Percentiles rank a stretch among this genome's conserved stretches.
Conservation (phyloP, 768 basidiomycete genomes). For the Clitopilus passeckerianus region DNA sequence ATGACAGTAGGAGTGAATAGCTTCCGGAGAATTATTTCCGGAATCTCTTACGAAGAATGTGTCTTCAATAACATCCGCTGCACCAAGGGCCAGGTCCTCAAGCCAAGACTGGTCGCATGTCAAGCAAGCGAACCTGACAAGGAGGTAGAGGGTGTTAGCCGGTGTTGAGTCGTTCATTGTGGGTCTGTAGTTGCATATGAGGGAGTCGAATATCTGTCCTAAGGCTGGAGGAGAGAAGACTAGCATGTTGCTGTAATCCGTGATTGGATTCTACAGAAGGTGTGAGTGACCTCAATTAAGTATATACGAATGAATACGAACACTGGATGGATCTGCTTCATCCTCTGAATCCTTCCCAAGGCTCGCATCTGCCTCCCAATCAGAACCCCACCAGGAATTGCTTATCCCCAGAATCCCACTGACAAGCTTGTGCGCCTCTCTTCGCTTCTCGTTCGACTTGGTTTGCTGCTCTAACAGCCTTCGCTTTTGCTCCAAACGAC, state of each 20-base stretch:
- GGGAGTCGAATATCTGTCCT: constrained; percentile 72
- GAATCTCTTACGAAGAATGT: constrained; percentile 75
- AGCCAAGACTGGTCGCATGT: constrained; percentile 91
- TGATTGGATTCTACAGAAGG: constrained; percentile 52
- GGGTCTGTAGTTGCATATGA: constrained; percentile 74
- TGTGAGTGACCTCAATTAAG: not conserved
- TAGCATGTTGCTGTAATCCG: constrained; percentile 85
- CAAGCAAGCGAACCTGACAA: constrained; percentile 88
- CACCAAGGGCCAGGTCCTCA: constrained; percentile 87
- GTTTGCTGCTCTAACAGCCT: constrained; percentile 51
- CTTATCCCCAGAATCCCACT: constrained; percentile 51
- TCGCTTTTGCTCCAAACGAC: constrained; percentile 67
- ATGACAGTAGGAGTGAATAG: constrained; percentile 9
- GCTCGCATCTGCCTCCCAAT: constrained; percentile 39
- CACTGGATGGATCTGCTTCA: constrained; percentile 35
- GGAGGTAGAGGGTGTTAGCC: constrained; percentile 87
- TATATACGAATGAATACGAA: not conserved
- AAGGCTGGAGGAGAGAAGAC: constrained; percentile 84
- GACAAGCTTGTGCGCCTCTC: constrained; percentile 53
- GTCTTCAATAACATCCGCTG: constrained; percentile 89
- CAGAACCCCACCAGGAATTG: constrained; percentile 61
- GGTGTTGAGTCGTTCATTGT: constrained; percentile 75
- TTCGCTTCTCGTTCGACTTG: constrained; percentile 48
- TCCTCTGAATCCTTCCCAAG: constrained; percentile 44
- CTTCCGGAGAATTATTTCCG: not conserved